Conservation (phyloP, 768 basidiomycete species). For the Suillus hirtellus region DNA sequence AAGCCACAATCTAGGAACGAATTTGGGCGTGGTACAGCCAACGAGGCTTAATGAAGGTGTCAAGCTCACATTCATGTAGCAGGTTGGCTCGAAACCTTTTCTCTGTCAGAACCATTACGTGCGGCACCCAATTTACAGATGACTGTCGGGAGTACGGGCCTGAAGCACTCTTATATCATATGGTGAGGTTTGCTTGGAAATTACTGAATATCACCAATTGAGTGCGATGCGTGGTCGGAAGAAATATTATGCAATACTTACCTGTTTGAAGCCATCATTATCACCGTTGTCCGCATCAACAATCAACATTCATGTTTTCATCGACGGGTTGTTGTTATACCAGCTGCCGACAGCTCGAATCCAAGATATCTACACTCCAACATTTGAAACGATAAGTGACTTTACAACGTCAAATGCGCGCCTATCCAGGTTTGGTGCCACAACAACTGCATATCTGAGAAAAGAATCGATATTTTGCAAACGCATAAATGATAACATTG, state of each 20-base stretch:
- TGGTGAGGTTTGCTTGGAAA: background rate
- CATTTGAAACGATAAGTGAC: background rate
- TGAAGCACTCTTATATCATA: background rate
- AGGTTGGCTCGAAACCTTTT: background rate
- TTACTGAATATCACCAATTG: background rate
- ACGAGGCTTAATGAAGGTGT: background rate
- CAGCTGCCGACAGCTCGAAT: background rate
- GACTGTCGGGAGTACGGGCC: background rate
- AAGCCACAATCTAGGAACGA: background rate
- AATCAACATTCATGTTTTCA: background rate
- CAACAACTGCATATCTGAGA: background rate
- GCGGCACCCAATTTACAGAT: background rate
- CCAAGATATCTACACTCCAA: background rate
- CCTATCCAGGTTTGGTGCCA: no score
- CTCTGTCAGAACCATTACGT: background rate
- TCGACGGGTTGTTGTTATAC: background rate
- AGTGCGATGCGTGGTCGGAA: background rate
- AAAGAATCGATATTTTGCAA: background rate
- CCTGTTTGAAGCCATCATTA: background rate
- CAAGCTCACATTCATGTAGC: background rate
- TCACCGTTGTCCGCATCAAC: background rate
- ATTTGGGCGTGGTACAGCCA: background rate
- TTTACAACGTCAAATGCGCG: background rate
- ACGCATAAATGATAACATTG: background rate
- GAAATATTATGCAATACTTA: background rate